Evolutionary conservation across 2,329 filamentous ascomycete genomes (phyloP), one percentile per base, ranked within the genome.

Genomic region (Berkeleyomyces rouxiae): DNA sequence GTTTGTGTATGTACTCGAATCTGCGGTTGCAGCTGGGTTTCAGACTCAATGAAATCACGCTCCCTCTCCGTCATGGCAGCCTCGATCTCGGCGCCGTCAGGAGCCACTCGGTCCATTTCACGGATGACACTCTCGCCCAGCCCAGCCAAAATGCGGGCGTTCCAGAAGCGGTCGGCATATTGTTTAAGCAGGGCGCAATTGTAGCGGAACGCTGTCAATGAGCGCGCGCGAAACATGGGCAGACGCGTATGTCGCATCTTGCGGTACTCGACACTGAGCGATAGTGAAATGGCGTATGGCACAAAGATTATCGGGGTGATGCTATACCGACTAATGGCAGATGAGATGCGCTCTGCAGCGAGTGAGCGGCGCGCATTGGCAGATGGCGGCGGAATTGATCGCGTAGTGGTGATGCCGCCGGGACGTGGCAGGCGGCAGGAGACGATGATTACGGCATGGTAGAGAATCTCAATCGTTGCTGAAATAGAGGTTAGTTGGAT

Each of bases 401-500:
- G 73, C 42, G 73, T 75, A 49, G 72, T 74, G 1, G 72, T 70
- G 40, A 70, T 64, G 23, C 73, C 72, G 51, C 75, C 71, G 9
- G 73, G 73, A 9, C 76, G 70, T 3, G 78, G 74, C 4, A 79
- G 75, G n/a, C 82, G 77, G 59, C 80, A 84, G 0, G 82, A 84
- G 1, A 85, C 72, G 7, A 85, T 83, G 43, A 81, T 79, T 5
- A 86, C 79, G 2, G 82, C 81, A 67, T 85, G 82, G 67, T 86
- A 86, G 13, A 86, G 78, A 0, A 80, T 77, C 66, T 85, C 82
- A 5, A 85, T 75, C 0, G 82, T 84, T 6, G 77, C 81, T 82
- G 44, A 4, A 4, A 2, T 1, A 37, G 39, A 33, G n/a, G 62
- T 73, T 57, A 73, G 69, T 10, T 37, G 7, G 10, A 3, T 7